Percentiles rank a stretch among this genome's conserved stretches.
phyloP scores from a whole-genome alignment of 371 early-diverging fungal genomes.

The Mucor saturninus region DNA sequence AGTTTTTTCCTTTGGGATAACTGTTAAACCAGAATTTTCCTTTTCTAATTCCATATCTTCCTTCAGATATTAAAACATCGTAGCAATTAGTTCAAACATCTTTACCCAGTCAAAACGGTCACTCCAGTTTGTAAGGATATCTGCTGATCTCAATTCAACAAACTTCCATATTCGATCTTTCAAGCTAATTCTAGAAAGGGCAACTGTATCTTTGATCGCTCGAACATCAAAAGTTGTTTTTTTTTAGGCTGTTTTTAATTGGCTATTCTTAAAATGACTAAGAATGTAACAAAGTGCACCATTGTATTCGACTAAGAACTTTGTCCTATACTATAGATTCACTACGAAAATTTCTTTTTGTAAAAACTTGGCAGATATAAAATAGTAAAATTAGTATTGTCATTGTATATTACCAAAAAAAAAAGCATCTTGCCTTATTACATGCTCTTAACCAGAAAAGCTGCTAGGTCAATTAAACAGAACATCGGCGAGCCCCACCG shows the following conservation, averaged over 20 bases:
- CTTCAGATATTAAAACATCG: constrained; percentile 12
- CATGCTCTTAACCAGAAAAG: background rate
- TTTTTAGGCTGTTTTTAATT: too few relatives aligned
- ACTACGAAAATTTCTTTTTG: too few relatives aligned
- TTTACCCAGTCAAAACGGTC: constrained; percentile 77
- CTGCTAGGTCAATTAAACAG: background rate
- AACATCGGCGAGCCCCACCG: constrained; percentile 1
- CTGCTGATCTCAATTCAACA: constrained; percentile 69
- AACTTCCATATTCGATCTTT: constrained; percentile 13
- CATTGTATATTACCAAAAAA: background rate
- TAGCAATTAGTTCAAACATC: constrained; percentile 23
- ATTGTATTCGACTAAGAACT: constrained; percentile 4
- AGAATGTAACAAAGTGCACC: background rate
- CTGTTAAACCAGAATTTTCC: constrained; percentile 13
- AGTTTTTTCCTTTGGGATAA: constrained; percentile 15
- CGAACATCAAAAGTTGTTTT: too few relatives aligned
- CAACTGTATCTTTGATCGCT: background rate
- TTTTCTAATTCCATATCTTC: constrained; percentile 15
- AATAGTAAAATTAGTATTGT: too few relatives aligned
- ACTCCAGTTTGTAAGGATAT: constrained; percentile 71
- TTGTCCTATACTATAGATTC: background rate
- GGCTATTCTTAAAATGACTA: too few relatives aligned
- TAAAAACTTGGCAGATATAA: too few relatives aligned
- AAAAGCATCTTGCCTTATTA: background rate
- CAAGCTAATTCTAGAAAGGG: constrained; percentile 6